Base-by-base conservation (phyloP, 257 asterid species). In the Nicotiana knightiana region DNA sequence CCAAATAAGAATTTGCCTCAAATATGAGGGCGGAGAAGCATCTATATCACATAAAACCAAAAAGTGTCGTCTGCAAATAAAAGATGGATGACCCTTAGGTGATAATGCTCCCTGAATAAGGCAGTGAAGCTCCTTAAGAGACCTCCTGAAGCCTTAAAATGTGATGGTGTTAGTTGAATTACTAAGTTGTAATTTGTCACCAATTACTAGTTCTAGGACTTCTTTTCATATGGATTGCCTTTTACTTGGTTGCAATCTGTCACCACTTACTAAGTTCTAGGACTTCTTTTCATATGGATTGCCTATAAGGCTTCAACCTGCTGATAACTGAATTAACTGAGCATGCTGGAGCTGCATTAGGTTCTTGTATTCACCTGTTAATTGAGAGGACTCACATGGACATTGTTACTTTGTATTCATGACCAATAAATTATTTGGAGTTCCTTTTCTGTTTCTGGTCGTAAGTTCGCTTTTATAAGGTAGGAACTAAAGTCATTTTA, bases 401-500 rank as follows among this genome's bases (percentile, higher is more conserved):
- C 64, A 58, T n/a, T 18, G 64, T 58, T 5, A 28, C 46, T 4
- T 7, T 75, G 63, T 51, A 75, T 51, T 43, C 51, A 21, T 28
- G 63, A 26, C 39, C 33, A 26, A 9, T 28, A 26, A 57, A 67
- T 66, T 57, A n/a, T 37, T n/a, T 64, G 48, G 51, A 21, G 24
- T 32, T 53, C 24, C 30, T 67, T 53, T 82, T 53, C 15, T n/a
- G 13, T 81, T 28, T 78, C 16, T 53, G 80, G 65, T 82, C 71
- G 81, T 71, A 67, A 70, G 53, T 79, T 66, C 67, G 46, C 62
- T 80, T 46, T 30, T 48, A 46, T 68, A 28, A 62, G 83, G 65
- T 76, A 84, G 77, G 76, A 84, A 81, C 51, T 82, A 80, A 77
- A 59, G 58, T 84, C 77, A 79, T 82, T 88, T 67, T 43, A 64